Evolutionary conservation across 805 yeast species (phyloP).

Genomic region (Grigorovia jiainica): DNA sequence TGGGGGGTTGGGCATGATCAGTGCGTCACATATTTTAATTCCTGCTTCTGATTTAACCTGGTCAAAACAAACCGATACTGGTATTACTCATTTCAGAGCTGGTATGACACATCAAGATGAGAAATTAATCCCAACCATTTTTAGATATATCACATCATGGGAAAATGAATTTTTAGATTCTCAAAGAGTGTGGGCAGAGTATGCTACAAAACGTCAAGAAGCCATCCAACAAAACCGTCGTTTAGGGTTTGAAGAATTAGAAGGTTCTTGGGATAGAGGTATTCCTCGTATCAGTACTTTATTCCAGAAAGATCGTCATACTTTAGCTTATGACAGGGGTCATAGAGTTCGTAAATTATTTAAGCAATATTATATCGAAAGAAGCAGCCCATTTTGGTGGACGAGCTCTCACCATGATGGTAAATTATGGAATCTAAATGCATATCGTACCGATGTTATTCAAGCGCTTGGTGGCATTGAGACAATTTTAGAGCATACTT

Average conservation of each 20-base stretch:
- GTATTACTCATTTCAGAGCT: conserved; percentile 86
- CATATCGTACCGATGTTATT: conserved; percentile 90
- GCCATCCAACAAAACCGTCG: conserved; percentile 81
- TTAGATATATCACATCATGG: conserved; percentile 91
- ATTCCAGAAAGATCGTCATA: conserved; percentile 90
- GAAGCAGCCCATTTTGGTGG: conserved; percentile 95
- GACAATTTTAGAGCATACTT: conserved; percentile 87
- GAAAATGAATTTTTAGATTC: conserved; percentile 92
- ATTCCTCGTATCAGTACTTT: conserved; percentile 90
- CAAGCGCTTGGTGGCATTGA: conserved; percentile 97
- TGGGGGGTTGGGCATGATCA: conserved; percentile 96
- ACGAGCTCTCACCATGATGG: conserved; percentile 90
- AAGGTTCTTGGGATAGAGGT: conserved; percentile 94
- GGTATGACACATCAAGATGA: conserved; percentile 83
- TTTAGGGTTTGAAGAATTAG: conserved; percentile 85
- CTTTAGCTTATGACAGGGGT: conserved; percentile 90
- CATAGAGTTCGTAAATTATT: conserved; percentile 76
- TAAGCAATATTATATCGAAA: conserved; percentile 58
- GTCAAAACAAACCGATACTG: conserved; percentile 90
- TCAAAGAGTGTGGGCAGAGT: conserved; percentile 96
- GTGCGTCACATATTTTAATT: conserved; percentile 91
- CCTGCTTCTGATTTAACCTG: conserved; percentile 88
- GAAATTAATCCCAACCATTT: conserved; percentile 82
- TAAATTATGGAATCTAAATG: conserved; percentile 83
- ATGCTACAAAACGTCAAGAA: conserved; percentile 79